Percentiles rank a stretch among this genome's conserved stretches.
Conservation (phyloP, 352 stramenopile genomes). For the Halophytophthora polymorphica region DNA sequence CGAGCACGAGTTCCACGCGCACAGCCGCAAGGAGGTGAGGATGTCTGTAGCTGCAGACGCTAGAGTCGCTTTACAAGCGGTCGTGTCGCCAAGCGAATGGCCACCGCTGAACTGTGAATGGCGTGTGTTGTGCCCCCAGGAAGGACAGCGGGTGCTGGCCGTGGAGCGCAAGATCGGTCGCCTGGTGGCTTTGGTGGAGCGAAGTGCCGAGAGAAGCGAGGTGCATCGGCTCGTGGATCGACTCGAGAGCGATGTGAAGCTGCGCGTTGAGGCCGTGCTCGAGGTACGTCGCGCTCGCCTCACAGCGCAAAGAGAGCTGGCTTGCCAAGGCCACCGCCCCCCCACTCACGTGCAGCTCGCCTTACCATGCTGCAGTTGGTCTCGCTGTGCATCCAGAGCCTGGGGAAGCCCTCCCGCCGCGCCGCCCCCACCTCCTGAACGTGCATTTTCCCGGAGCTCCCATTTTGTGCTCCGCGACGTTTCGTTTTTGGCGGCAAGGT, state of each 20-base stretch:
- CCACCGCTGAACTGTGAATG: constrained; percentile 5
- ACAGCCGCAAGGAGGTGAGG: constrained; percentile 28
- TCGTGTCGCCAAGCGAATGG: too few species aligned
- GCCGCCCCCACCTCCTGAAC: too few species aligned
- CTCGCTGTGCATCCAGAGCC: constrained; percentile 30
- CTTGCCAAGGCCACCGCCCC: not conserved
- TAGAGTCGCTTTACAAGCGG: too few species aligned
- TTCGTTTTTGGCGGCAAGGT: too few species aligned
- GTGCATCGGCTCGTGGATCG: constrained; percentile 37
- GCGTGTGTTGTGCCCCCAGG: constrained; percentile 8
- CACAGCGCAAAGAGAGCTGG: not conserved
- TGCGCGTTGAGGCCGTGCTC: constrained; percentile 46
- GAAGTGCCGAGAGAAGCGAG: constrained; percentile 28
- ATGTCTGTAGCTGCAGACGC: too few species aligned
- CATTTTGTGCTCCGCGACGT: too few species aligned
- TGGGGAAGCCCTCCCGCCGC: constrained; percentile 3
- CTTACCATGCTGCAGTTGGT: constrained; percentile 24
- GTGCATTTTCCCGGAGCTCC: too few species aligned
- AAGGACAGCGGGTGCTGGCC: constrained; percentile 22
- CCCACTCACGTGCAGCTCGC: not conserved
- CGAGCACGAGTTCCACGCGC: constrained; percentile 29
- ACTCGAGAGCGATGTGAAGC: constrained; percentile 44
- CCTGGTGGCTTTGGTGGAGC: constrained; percentile 34
- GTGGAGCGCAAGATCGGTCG: constrained; percentile 39
- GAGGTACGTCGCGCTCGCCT: constrained; percentile 29